A percentile compares a stretch with the other conserved stretches of the same genome.
Evolutionary conservation across 1,284 basidiomycete species (phyloP).

Genomic region (Sporisorium sorghi): DNA sequence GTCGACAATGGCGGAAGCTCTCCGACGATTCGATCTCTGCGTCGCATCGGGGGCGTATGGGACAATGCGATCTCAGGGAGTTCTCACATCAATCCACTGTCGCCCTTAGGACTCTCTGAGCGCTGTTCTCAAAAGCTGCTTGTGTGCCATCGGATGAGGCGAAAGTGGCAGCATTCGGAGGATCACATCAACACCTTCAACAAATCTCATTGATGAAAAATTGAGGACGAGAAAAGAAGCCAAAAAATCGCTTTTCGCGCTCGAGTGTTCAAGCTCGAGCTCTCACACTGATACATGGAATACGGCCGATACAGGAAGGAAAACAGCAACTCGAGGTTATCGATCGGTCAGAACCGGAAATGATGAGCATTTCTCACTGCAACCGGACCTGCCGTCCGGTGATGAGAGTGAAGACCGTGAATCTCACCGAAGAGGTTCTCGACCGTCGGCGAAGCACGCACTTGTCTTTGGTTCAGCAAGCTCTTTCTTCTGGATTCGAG

Average conservation of each 20-base stretch:
- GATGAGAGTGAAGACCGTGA: conserved; percentile 19
- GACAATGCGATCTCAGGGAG: too few relatives aligned
- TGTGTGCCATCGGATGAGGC: too few relatives aligned
- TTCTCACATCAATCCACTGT: too few relatives aligned
- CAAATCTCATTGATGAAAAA: too few relatives aligned
- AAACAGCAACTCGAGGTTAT: conserved; percentile 9
- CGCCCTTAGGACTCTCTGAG: too few relatives aligned
- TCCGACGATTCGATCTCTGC: neutral
- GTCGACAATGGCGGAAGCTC: neutral
- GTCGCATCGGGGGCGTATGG: neutral
- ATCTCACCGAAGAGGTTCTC: conserved; percentile 24
- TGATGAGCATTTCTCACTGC: conserved; percentile 6
- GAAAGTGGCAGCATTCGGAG: too few relatives aligned
- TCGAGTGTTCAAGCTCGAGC: neutral
- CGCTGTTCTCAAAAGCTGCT: too few relatives aligned
- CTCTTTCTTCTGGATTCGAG: neutral
- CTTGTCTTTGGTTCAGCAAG: neutral
- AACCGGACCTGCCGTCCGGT: neutral
- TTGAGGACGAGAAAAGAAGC: conserved; percentile 2
- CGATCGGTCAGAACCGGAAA: conserved; percentile 52
- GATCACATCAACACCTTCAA: too few relatives aligned
- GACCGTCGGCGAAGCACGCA: conserved; percentile 10
- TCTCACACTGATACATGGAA: neutral
- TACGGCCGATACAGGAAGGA: neutral
- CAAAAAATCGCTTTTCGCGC: neutral